A percentile compares a stretch with the other conserved stretches of the same genome.
phyloP scores from a whole-genome alignment of 192 early-diverging fungal genomes.

The Rhizoclosmatium sp. region DNA sequence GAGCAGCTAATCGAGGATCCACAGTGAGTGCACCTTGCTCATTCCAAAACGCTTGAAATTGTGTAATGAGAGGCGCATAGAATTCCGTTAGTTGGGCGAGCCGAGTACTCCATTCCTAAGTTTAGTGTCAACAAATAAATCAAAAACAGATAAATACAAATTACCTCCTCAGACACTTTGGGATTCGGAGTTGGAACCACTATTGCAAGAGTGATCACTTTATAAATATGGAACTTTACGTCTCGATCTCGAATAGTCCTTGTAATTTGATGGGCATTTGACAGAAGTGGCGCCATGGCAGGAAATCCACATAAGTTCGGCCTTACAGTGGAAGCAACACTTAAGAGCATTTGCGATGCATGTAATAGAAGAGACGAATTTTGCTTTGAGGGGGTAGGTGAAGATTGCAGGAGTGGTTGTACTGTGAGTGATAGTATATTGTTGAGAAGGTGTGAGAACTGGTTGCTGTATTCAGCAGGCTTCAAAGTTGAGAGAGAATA shows the following conservation, averaged over 20 bases:
- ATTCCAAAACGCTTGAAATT: slow-evolving; percentile 15
- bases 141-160: neutral
- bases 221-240: slow-evolving; percentile 10
- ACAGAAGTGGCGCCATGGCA: slow-evolving; percentile 13
- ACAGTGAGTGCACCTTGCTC: neutral
- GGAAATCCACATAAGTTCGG: slow-evolving; percentile 25
- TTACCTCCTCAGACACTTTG: slow-evolving; percentile 25
- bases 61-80: neutral
- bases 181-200: slow-evolving; percentile 3
- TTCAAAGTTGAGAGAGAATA: neutral
- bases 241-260: neutral
- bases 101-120: slow-evolving; percentile 17
- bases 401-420: neutral
- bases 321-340: slow-evolving; percentile 26
- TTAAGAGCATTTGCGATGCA: slow-evolving; percentile 14
- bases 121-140: neutral
- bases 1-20: neutral
- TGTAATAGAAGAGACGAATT: neutral
- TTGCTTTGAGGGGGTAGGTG: neutral
- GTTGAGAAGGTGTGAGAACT: slow-evolving; percentile 15
- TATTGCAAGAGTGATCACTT: slow-evolving; percentile 26
- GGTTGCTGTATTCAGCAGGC: neutral
- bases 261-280: slow-evolving; percentile 15
- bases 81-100: slow-evolving; percentile 5
- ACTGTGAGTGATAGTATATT: neutral